These are phyloP conservation scores for Jackrogersella minutella DNA, from an alignment of 495 filamentous ascomycete species.

Conservation along the genomic window DNA sequence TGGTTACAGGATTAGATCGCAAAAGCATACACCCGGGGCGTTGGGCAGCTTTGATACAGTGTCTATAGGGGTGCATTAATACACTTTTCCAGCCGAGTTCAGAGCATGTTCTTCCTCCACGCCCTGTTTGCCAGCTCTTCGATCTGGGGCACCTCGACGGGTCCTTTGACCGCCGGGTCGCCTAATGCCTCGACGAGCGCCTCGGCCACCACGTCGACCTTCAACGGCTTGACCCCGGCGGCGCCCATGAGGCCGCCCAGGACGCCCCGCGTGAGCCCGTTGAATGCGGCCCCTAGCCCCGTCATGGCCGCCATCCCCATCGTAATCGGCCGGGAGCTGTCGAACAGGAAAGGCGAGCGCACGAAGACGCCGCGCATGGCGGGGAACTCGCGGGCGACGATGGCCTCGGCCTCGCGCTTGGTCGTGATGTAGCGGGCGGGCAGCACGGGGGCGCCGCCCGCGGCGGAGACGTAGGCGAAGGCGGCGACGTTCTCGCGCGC, in stretches of 20 bases:
- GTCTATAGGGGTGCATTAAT: constrained; percentile 41
- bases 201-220: constrained; percentile 84
- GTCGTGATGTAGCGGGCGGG: constrained; percentile 88
- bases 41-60: constrained; percentile 43
- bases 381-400: constrained; percentile 75
- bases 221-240: constrained; percentile 83
- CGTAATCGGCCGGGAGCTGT: constrained; percentile 81
- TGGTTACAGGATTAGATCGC: constrained; percentile 30
- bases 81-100: constrained; percentile 32
- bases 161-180: constrained; percentile 72
- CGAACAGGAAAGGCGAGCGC: constrained; percentile 88
- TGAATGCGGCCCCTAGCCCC: constrained; percentile 72
- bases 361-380: constrained; percentile 81
- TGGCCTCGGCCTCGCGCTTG: constrained; percentile 87
- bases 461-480: constrained; percentile 89
- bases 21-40: constrained; percentile 30
- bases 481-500: constrained; percentile 66
- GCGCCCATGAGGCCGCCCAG: constrained; percentile 78
- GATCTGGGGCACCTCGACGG: constrained; percentile 72
- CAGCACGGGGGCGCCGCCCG: constrained; percentile 81
- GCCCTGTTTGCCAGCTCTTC: constrained; percentile 76
- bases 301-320: constrained; percentile 81
- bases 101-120: constrained; percentile 86
- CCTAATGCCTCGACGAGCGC: constrained; percentile 81
- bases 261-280: constrained; percentile 74